Conservation (phyloP, 768 basidiomycete genomes). For the Tricholoma saponaceum region DNA sequence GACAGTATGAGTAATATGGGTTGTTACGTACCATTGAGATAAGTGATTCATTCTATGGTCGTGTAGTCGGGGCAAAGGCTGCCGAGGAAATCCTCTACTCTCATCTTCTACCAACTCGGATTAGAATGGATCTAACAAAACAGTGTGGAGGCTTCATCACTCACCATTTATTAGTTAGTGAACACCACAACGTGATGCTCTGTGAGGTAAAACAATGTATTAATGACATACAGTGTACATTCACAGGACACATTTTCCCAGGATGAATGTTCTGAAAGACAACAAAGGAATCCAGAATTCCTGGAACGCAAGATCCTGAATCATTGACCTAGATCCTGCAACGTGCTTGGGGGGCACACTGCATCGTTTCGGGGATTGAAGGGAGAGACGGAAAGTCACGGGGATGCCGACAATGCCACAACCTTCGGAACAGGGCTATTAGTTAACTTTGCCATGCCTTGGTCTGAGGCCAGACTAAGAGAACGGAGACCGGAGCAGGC, state of each 20-base stretch:
- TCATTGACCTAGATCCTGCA: neutral
- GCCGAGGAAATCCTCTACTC: constrained; percentile 2
- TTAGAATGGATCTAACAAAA: neutral
- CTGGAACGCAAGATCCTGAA: neutral
- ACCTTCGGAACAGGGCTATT: neutral
- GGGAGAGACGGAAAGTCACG: neutral
- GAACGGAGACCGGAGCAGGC: neutral
- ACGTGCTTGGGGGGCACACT: neutral
- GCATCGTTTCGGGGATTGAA: constrained; percentile 3
- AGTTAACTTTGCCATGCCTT: neutral
- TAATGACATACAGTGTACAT: neutral
- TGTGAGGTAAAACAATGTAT: constrained; percentile 3
- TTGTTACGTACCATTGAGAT: constrained; percentile 16
- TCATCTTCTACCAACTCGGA: neutral
- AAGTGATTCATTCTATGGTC: constrained; percentile 3
- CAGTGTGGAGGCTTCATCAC: neutral
- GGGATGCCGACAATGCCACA: constrained; percentile 3
- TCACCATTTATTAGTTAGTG: neutral
- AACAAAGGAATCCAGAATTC: neutral
- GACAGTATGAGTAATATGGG: constrained; percentile 10
- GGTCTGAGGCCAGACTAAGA: neutral
- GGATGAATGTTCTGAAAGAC: neutral
- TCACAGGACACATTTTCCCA: neutral
- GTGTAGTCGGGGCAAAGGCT: constrained; percentile 1
- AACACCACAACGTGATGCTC: neutral